Conservation (phyloP, 2,329 filamentous ascomycete genomes). For the Cryoendolithus antarcticus region DNA sequence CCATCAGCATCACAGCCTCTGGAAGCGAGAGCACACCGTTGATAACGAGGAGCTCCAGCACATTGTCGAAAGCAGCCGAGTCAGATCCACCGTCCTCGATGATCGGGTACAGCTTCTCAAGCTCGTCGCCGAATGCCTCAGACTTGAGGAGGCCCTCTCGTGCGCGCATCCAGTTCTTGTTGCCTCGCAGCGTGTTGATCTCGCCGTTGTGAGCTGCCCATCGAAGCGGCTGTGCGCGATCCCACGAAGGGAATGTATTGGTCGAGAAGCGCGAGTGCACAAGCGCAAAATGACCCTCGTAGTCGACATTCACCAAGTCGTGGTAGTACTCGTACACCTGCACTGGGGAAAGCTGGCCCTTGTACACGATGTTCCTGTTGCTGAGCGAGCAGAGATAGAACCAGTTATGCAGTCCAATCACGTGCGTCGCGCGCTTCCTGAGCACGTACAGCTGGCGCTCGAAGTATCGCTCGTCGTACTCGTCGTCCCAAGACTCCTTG, state of each 20-base stretch:
- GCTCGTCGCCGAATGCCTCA: slow-evolving; percentile 80
- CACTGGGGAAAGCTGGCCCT: slow-evolving; percentile 84
- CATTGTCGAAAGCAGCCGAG: slow-evolving; percentile 94
- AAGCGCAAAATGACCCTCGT: slow-evolving; percentile 90
- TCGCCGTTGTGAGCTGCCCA: slow-evolving; percentile 99
- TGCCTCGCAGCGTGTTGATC: slow-evolving; percentile 92
- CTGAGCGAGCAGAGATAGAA: slow-evolving; percentile 95
- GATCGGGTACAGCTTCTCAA: slow-evolving; percentile 82
- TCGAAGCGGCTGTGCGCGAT: slow-evolving; percentile 86
- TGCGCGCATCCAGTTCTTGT: slow-evolving; percentile 99
- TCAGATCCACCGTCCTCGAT: slow-evolving; percentile 95
- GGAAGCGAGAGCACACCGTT: slow-evolving; percentile 91
- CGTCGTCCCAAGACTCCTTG: slow-evolving; percentile 61
- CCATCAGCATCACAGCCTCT: slow-evolving; percentile 97
- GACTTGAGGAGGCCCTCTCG: slow-evolving; percentile 92
- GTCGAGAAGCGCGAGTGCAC: slow-evolving; percentile 97
- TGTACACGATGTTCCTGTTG: slow-evolving; percentile 99
- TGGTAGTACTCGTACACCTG: slow-evolving; percentile 99
- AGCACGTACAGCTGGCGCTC: slow-evolving; percentile 90
- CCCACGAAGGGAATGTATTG: slow-evolving; percentile 97
- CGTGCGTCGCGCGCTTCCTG: slow-evolving; percentile 87
- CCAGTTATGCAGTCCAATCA: slow-evolving; percentile 93
- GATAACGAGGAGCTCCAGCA: slow-evolving; percentile 83
- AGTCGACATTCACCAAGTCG: slow-evolving; percentile 91
- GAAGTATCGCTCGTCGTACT: slow-evolving; percentile 75